phyloP scores from a whole-genome alignment of 805 yeast genomes.

The Cyberlindnera japonica region DNA sequence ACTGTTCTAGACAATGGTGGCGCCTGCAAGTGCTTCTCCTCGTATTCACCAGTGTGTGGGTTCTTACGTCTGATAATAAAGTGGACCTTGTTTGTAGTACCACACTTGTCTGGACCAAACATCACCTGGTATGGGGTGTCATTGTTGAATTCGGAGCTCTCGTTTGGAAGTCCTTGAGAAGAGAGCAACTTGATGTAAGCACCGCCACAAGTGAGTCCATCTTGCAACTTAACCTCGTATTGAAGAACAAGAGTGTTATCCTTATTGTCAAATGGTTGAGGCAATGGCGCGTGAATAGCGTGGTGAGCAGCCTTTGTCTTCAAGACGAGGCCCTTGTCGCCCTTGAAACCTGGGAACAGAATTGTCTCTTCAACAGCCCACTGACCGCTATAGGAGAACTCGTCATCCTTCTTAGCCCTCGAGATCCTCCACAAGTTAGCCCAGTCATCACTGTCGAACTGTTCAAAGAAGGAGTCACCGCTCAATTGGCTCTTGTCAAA shows the following conservation, averaged over 20 bases:
- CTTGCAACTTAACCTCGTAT: constrained; percentile 83
- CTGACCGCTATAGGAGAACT: constrained; percentile 60
- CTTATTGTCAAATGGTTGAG: constrained; percentile 53
- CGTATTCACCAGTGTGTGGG: constrained; percentile 50
- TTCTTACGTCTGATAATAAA: constrained; percentile 62
- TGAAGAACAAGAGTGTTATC: constrained; percentile 73
- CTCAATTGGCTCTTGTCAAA: constrained; percentile 35
- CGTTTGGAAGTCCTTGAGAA: constrained; percentile 35
- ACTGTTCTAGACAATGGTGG: constrained; percentile 57
- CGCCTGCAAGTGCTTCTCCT: constrained; percentile 64
- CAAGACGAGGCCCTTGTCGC: constrained; percentile 75
- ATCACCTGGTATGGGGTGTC: constrained; percentile 76
- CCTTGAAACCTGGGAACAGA: constrained; percentile 53
- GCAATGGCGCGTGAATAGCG: constrained; percentile 68
- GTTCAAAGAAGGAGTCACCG: constrained; percentile 58
- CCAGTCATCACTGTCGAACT: constrained; percentile 44
- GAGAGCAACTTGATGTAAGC: constrained; percentile 78
- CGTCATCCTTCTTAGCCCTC: constrained; percentile 47
- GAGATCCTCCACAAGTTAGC: constrained; percentile 58
- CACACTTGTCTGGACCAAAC: constrained; percentile 96
- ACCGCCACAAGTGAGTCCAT: constrained; percentile 82
- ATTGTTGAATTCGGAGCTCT: constrained; percentile 48
- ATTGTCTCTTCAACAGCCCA: constrained; percentile 71
- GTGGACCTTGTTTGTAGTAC: constrained; percentile 73
- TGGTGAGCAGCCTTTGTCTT: constrained; percentile 75